Evolutionary conservation across 1,139 yeast species (phyloP).

Genomic region (Scheffersomyces quercinus): DNA sequence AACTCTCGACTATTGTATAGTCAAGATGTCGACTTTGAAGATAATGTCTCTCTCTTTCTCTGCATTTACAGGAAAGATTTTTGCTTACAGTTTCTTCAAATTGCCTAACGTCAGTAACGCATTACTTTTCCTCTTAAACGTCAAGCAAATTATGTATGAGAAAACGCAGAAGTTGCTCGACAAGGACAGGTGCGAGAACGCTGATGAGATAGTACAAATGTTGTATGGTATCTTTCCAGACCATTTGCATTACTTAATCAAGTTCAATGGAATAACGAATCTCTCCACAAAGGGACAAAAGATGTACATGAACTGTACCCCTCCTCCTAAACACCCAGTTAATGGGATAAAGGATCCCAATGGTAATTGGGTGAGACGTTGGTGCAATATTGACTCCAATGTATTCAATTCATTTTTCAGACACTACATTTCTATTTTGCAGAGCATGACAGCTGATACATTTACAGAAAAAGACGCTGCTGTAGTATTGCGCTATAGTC

Average conservation of each 20-base stretch:
- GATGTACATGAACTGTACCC: constrained; percentile 33
- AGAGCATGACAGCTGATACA: constrained; percentile 10
- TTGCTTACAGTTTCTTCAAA: constrained; percentile 65
- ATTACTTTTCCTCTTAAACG: constrained; percentile 59
- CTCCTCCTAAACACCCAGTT: constrained; percentile 58
- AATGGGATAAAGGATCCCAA: constrained; percentile 58
- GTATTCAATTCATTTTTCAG: constrained; percentile 74
- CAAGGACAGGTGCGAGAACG: constrained; percentile 8
- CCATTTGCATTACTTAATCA: constrained; percentile 38
- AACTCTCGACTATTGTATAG: constrained; percentile 60
- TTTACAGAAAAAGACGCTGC: constrained; percentile 1
- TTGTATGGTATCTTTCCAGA: constrained; percentile 32
- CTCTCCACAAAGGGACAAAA: constrained; percentile 24
- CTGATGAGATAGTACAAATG: constrained; percentile 2
- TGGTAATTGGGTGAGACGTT: constrained; percentile 67
- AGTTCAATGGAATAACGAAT: constrained; percentile 31
- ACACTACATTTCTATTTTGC: constrained; percentile 55
- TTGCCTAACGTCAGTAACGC: constrained; percentile 65
- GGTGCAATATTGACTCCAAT: constrained; percentile 57
- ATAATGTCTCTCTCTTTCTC: constrained; percentile 58
- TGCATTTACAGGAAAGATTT: constrained; percentile 79
- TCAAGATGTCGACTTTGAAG: constrained; percentile 52
- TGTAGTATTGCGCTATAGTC: constrained; percentile 14
- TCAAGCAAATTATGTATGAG: constrained; percentile 43
- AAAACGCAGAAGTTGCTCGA: constrained; percentile 6